A percentile compares a stretch with the other conserved stretches of the same genome.
Conservation (phyloP, 2,329 filamentous ascomycete species). For the Neonectria hederae region DNA sequence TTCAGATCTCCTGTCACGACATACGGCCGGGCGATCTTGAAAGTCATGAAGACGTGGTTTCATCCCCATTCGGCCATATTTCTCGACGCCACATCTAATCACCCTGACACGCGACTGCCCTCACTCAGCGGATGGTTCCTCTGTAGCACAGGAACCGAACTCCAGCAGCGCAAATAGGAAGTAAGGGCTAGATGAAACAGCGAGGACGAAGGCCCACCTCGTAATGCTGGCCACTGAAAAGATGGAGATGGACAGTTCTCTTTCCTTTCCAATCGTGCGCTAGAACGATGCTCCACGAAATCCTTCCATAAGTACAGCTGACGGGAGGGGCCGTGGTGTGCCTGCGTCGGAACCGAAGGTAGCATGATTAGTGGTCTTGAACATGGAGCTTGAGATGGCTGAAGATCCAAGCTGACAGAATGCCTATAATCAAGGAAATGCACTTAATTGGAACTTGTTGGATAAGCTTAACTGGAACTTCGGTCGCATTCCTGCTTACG, state of each 20-base stretch:
- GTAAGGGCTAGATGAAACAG: not conserved
- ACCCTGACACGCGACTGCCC: no score
- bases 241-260: not conserved
- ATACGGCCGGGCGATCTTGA: not conserved
- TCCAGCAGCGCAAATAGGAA: not conserved
- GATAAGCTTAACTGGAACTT: not conserved
- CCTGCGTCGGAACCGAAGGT: not conserved
- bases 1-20: not conserved
- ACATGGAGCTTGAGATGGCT: not conserved
- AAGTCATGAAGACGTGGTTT: not conserved
- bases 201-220: not conserved
- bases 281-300: not conserved
- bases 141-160: not conserved
- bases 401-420: not conserved
- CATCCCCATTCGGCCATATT: not conserved
- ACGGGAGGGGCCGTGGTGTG: not conserved
- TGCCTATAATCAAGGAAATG: not conserved
- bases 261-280: no score
- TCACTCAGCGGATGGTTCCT: not conserved
- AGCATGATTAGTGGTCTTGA: not conserved
- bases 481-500: not conserved
- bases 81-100: no score
- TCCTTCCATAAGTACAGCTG: not conserved
- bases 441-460: not conserved
- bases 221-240: not conserved